A percentile compares a stretch with the other conserved stretches of the same genome.
Evolutionary conservation across 2,329 filamentous ascomycete species (phyloP).

Genomic region (Neurospora sp.): DNA sequence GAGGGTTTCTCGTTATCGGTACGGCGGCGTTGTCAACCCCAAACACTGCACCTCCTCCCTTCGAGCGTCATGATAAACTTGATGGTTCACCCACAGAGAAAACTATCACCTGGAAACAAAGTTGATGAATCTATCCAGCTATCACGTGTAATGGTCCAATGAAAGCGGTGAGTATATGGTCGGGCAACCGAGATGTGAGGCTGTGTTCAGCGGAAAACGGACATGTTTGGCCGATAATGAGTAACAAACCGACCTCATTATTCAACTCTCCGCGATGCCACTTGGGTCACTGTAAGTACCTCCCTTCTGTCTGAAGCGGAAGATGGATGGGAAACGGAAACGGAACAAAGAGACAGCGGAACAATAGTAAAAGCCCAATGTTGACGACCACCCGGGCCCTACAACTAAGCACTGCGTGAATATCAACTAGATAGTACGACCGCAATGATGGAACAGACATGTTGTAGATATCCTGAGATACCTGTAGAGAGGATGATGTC

Average conservation of each 20-base stretch:
- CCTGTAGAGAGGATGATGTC: neutral
- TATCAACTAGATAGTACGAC: neutral
- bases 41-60: neutral
- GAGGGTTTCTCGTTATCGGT: neutral
- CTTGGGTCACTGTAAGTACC: neutral
- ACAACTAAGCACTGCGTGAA: neutral
- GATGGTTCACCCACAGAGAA: neutral
- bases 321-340: neutral
- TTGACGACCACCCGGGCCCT: neutral
- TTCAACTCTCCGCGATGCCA: neutral
- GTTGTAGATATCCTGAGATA: neutral
- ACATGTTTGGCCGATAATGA: neutral
- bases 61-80: neutral
- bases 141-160: neutral
- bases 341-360: neutral
- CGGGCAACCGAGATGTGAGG: neutral
- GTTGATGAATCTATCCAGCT: neutral
- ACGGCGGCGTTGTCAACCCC: neutral
- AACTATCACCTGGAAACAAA: neutral
- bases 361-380: neutral
- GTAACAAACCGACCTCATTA: neutral
- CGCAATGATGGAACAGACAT: neutral
- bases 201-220: neutral
- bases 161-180: neutral
- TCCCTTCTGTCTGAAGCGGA: no score